These are phyloP conservation scores for Centella asiatica DNA, from an alignment of 129 eudicot genomes.

Conservation along the genomic window DNA sequence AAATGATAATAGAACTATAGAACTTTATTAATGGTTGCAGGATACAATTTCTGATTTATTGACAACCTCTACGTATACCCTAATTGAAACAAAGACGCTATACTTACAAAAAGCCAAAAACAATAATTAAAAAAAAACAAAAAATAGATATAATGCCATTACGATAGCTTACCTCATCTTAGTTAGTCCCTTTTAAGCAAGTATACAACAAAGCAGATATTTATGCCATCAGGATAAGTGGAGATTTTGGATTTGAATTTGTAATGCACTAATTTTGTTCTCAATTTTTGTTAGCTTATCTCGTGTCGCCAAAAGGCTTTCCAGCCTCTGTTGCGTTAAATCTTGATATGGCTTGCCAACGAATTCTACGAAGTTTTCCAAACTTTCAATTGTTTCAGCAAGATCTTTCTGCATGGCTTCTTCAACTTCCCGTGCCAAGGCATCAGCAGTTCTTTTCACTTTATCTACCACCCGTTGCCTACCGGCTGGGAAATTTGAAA, in stretches of 20 bases:
- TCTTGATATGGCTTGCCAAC: slow-evolving; percentile 78
- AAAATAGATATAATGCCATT: background rate
- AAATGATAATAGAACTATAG: no score
- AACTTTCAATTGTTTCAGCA: slow-evolving; percentile 35
- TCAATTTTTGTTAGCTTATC: slow-evolving; percentile 54
- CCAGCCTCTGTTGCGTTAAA: slow-evolving; percentile 56
- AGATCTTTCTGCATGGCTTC: slow-evolving; percentile 88
- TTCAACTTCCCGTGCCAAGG: slow-evolving; percentile 58
- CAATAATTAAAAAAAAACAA: background rate
- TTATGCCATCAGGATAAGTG: slow-evolving; percentile 43
- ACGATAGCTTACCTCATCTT: background rate
- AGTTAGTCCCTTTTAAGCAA: background rate
- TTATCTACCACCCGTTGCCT: slow-evolving; percentile 64
- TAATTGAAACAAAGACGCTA: no score
- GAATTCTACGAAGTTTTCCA: slow-evolving; percentile 45
- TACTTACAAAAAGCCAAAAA: no score
- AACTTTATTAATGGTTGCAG: no score
- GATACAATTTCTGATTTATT: no score
- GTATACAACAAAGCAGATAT: background rate
- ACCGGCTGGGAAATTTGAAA: slow-evolving; percentile 74
- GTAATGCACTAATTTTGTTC: slow-evolving; percentile 49
- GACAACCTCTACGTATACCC: no score
- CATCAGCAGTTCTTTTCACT: slow-evolving; percentile 69
- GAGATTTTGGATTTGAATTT: slow-evolving; percentile 70
- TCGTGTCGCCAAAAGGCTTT: slow-evolving; percentile 43